Evolutionary conservation across 371 early-diverging fungal species (phyloP), one percentile per base, ranked within the genome.

Genomic region (Dipsacomyces acuminosporus): DNA sequence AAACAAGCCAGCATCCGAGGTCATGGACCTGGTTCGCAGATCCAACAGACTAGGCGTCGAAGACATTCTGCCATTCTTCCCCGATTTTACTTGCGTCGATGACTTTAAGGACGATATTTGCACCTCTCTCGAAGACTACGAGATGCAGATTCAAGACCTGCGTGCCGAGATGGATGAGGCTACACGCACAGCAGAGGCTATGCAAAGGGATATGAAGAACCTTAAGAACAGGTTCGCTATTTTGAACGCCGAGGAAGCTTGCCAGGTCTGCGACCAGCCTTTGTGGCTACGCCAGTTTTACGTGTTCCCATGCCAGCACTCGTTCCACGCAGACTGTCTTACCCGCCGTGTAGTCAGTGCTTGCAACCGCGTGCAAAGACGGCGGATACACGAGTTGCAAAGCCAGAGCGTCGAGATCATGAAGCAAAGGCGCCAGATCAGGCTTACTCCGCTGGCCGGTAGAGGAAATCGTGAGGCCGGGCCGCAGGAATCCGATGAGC

Each of bases 31-130:
- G 58, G 66, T 93, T 30, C 82, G 84, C 53, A 74, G 85, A 41
- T 83, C 87, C 33, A 88, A 89, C 40, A 73, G 94, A 13, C 73
- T 96, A 33, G 89, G 89, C 56, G 89, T 97, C 48, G 94, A 95
- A 64, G 96, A 98, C 62, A 85, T 98, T 21, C 66, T 98, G 23
- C 95, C 94, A 1, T 91, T 87, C 69, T 95, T 97, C 65, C 95
- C 96, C 0, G 96, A 96, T 54, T 93, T 93, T 74, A 88, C 89
- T 0, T 75, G 86, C 0, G 96, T 97, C 61, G 93, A 94, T 59
- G 93, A 94, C 53, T 94, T 96, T 67, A 95, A 95, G 76, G 84
- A 83, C 38, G 94, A 93, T 52, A 85, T 93, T 8, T 89, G 87
- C 64, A 54, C 73, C 9, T 91, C 93, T 1, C 77, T 95, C 15